These are phyloP conservation scores for Blastobotrys aristatus DNA, from an alignment of 1,139 yeast species.

Conservation along the genomic window DNA sequence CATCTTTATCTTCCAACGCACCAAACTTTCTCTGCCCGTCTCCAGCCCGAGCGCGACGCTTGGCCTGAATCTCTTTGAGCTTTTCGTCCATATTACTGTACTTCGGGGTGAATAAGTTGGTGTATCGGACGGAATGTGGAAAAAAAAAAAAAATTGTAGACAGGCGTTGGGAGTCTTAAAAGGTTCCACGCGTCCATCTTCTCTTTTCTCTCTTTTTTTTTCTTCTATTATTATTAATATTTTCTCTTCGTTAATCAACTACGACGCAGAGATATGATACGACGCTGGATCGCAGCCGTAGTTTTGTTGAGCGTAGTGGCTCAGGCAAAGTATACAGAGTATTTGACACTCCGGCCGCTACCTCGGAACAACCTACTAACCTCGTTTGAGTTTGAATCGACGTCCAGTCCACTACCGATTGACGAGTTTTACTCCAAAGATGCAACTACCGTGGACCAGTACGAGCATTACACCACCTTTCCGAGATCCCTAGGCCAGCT, in stretches of 20 bases:
- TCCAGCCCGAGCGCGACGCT: no score
- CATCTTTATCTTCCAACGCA: no score
- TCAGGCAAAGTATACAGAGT: slow-evolving; percentile 45
- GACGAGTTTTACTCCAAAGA: slow-evolving; percentile 28
- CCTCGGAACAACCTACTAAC: slow-evolving; percentile 65
- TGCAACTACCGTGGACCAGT: slow-evolving; percentile 22
- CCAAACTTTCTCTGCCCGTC: no score
- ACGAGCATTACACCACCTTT: slow-evolving; percentile 63
- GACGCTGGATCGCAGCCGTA: not conserved
- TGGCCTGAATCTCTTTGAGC: slow-evolving; percentile 6
- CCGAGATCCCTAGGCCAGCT: slow-evolving; percentile 82
- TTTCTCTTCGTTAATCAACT: no score
- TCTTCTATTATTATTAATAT: no score
- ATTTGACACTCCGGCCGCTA: slow-evolving; percentile 58
- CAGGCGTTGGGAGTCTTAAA: not conserved
- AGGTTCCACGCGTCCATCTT: no score
- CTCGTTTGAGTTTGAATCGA: slow-evolving; percentile 60
- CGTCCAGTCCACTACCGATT: slow-evolving; percentile 44
- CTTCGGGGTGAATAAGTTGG: no score
- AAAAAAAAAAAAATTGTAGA: not conserved
- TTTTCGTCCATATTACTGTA: not conserved
- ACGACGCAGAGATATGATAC: no score
- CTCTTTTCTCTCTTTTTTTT: no score
- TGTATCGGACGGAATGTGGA: not conserved
- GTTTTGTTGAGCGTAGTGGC: not conserved